Evolutionary conservation across 2,329 filamentous ascomycete genomes (phyloP), one percentile per base, ranked within the genome.

Genomic region (Tolypocladium guangdongense): DNA sequence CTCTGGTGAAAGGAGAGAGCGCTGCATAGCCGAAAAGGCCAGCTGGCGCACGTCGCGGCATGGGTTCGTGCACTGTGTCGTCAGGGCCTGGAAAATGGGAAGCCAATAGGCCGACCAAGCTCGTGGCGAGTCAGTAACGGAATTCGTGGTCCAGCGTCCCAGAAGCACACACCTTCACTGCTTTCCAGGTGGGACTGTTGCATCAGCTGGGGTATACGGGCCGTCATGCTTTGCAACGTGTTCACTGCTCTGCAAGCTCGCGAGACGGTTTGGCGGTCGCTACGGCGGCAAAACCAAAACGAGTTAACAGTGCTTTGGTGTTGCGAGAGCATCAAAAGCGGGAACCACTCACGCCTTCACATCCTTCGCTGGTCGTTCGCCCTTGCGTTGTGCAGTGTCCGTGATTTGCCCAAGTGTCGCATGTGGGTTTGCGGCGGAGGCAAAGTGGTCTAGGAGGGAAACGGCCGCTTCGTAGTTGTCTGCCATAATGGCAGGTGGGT

Each of bases 21-120:
- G 81, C 66, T 97, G 92, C 18, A 99, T 76, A 11, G 86, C 89
- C 8, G 86, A 83, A 61, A 97, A 89, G 1, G 93, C 90, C 63
- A 95, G 81, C 62, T 95, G 88, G 3, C 93, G 84, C 55, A 99
- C 89, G 62, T 96, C 91, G 52, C 92, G 87, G 64, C 90, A 96
- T 0, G 91, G 90, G 66, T 97, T 99, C 52, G 89, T 88, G 70
- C 91, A 96, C 71, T 99, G 93, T 5, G 83, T 83, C 3, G 88
- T 93, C 20, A 99, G 74, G 7, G 90, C 88, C 60, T 90, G 83
- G 70, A 99, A 93, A 30, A 99, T 90, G 2, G 92, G 93, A 16
- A 91, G 85, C 93, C 93, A 99, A 68, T 99, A 99, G 10, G 93
- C 90, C 50, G 90, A 90, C 93, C 93, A 99, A 16, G 93, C 93